Percentiles rank a stretch among this genome's conserved stretches.
Evolutionary conservation across 805 yeast genomes (phyloP).

Genomic region (Saccharomycopsis amapae): DNA sequence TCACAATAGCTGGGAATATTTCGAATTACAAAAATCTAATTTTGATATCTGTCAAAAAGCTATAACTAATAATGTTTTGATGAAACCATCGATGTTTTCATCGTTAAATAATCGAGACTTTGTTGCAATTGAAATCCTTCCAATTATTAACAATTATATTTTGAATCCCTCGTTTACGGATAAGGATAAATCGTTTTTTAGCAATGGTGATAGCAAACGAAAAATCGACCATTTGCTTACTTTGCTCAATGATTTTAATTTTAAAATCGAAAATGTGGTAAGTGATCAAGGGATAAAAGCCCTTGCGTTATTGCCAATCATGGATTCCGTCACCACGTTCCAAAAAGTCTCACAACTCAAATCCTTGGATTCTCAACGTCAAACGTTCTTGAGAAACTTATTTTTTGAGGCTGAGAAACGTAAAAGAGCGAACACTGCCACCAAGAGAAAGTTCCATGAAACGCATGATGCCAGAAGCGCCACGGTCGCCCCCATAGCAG

Average conservation of each 20-base stretch:
- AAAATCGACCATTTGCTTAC: conserved; percentile 9
- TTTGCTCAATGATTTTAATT: conserved; percentile 15
- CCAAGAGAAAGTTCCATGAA: conserved; percentile 5
- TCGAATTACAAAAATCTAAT: conserved; percentile 13
- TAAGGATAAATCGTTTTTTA: conserved; percentile 1
- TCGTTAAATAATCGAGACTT: conserved; percentile 8
- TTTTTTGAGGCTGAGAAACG: conserved; percentile 8
- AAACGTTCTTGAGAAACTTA: conserved; percentile 3
- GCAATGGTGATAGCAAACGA: not conserved
- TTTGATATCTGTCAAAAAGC: conserved; percentile 27
- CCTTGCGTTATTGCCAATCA: conserved; percentile 9
- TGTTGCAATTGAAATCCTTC: conserved; percentile 27
- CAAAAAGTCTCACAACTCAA: not conserved
- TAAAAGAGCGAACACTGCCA: not conserved
- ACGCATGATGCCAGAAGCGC: conserved; percentile 8
- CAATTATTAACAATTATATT: conserved; percentile 25
- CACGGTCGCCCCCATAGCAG: too few species aligned
- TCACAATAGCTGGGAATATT: conserved; percentile 20
- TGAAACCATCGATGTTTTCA: conserved; percentile 21
- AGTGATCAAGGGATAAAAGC: conserved; percentile 9
- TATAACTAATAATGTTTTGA: conserved; percentile 20
- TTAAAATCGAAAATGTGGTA: conserved; percentile 13
- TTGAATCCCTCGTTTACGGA: conserved; percentile 13
- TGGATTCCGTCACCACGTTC: conserved; percentile 18
- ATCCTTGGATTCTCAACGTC: conserved; percentile 11